These are phyloP conservation scores for Crepidotus variabilis DNA, from an alignment of 768 basidiomycete genomes.

Conservation along the genomic window DNA sequence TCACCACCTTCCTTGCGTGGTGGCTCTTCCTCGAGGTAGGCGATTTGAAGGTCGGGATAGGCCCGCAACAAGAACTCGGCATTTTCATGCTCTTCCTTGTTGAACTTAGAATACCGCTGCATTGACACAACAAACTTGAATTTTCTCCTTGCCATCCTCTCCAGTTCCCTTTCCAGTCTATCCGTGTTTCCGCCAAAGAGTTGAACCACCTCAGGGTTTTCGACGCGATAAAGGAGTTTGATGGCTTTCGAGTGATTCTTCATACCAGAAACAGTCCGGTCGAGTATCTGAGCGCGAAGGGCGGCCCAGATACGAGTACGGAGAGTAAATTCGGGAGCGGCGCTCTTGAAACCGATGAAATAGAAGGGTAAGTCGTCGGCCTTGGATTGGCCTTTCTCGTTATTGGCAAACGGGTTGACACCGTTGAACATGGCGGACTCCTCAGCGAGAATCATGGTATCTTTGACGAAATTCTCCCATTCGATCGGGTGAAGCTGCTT, in stretches of 20 bases:
- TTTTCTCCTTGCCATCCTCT: slow-evolving; percentile 96
- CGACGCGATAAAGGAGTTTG: slow-evolving; percentile 98
- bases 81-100: slow-evolving; percentile 99
- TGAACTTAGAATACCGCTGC: slow-evolving; percentile 99
- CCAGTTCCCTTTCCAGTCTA: slow-evolving; percentile 91
- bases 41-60: slow-evolving; percentile 98
- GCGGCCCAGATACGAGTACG: slow-evolving; percentile 99
- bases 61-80: slow-evolving; percentile 96
- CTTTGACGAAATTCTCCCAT: slow-evolving; percentile 99
- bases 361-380: slow-evolving; percentile 95
- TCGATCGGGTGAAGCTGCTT: slow-evolving; percentile 98
- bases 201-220: slow-evolving; percentile 99
- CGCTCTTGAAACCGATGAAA: slow-evolving; percentile 98
- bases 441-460: slow-evolving; percentile 98
- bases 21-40: slow-evolving; percentile 96
- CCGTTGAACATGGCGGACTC: slow-evolving; percentile 88
- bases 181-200: slow-evolving; percentile 97
- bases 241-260: slow-evolving; percentile 99
- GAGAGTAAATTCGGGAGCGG: slow-evolving; percentile 96
- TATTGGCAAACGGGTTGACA: slow-evolving; percentile 58
- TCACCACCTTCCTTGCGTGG: slow-evolving; percentile 94
- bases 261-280: slow-evolving; percentile 98
- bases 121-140: slow-evolving; percentile 99
- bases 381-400: slow-evolving; percentile 82
- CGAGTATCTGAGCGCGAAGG: slow-evolving; percentile 95